A percentile compares a stretch with the other conserved stretches of the same genome.
phyloP scores from a whole-genome alignment of 768 basidiomycete genomes.

The Mycena polygramma region DNA sequence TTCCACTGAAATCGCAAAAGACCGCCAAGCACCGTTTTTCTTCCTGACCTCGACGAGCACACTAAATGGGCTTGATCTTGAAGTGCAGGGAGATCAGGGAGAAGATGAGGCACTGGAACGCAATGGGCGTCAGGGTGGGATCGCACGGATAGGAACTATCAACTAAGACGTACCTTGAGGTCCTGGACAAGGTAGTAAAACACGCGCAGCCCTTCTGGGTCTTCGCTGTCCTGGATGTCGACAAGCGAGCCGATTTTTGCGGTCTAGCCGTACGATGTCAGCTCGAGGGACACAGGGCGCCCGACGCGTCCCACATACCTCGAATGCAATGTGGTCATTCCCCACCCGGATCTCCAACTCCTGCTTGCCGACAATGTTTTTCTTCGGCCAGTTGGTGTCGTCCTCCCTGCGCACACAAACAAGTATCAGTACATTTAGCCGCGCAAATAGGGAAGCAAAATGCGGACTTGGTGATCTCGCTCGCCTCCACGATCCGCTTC shows the following conservation, averaged over 20 bases:
- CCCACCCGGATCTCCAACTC: slow-evolving; percentile 96
- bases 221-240: slow-evolving; percentile 96
- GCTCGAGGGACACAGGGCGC: background rate
- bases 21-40: slow-evolving; percentile 36
- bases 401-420: slow-evolving; percentile 83
- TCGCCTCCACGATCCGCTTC: slow-evolving; percentile 92
- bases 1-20: slow-evolving; percentile 31
- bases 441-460: background rate
- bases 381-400: slow-evolving; percentile 98
- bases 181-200: slow-evolving; percentile 99
- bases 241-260: slow-evolving; percentile 98
- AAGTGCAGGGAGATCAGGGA: slow-evolving; percentile 99
- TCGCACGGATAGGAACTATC: background rate
- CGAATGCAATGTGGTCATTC: slow-evolving; percentile 96
- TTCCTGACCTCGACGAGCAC: slow-evolving; percentile 2
- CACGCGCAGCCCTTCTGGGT: slow-evolving; percentile 96
- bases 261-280: slow-evolving; percentile 66
- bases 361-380: slow-evolving; percentile 98
- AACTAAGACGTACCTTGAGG: slow-evolving; percentile 74
- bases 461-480: slow-evolving; percentile 93
- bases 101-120: slow-evolving; percentile 91
- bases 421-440: background rate
- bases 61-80: slow-evolving; percentile 98
- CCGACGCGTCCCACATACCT: slow-evolving; percentile 66
- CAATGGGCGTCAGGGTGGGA: slow-evolving; percentile 1